phyloP scores from a whole-genome alignment of 768 basidiomycete species.

The Serpula lacrymans region DNA sequence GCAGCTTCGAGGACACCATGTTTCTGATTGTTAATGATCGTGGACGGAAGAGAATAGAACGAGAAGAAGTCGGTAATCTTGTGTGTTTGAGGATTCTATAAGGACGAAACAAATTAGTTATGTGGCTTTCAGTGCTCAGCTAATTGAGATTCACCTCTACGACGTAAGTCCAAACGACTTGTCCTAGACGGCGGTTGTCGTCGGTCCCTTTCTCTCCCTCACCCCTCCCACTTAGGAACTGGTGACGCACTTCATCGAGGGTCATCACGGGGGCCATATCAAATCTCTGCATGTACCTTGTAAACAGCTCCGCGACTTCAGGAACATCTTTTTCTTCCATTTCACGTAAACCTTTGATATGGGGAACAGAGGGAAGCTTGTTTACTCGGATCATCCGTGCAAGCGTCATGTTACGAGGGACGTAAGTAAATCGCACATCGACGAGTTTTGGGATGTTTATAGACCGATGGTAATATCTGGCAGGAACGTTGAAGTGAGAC shows the following conservation, averaged over 20 bases:
- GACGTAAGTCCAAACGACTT: conserved; percentile 96
- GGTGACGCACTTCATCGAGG: conserved; percentile 79
- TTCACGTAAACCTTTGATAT: conserved; percentile 72
- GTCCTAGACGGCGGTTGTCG: conserved; percentile 54
- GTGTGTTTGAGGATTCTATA: conserved; percentile 75
- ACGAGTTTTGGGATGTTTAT: conserved; percentile 91
- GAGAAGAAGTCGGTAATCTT: conserved; percentile 95
- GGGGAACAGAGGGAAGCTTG: conserved; percentile 54
- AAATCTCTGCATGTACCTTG: conserved; percentile 80
- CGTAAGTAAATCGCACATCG: conserved; percentile 83
- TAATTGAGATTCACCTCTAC: conserved; percentile 64
- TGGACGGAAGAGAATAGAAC: conserved; percentile 95
- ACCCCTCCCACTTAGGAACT: conserved; percentile 82
- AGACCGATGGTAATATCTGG: conserved; percentile 87
- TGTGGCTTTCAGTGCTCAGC: not conserved
- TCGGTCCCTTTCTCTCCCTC: conserved; percentile 38
- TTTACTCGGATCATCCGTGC: conserved; percentile 85
- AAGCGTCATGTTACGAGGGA: conserved; percentile 84
- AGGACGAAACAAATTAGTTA: too few species aligned
- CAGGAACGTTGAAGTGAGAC: conserved; percentile 5
- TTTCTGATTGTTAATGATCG: conserved; percentile 77
- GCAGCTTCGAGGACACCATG: conserved; percentile 82
- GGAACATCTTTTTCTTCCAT: conserved; percentile 80
- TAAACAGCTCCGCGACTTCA: conserved; percentile 66
- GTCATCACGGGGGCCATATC: conserved; percentile 75